Conservation (phyloP, 2,329 filamentous ascomycete species). For the Botrytis squamosa region DNA sequence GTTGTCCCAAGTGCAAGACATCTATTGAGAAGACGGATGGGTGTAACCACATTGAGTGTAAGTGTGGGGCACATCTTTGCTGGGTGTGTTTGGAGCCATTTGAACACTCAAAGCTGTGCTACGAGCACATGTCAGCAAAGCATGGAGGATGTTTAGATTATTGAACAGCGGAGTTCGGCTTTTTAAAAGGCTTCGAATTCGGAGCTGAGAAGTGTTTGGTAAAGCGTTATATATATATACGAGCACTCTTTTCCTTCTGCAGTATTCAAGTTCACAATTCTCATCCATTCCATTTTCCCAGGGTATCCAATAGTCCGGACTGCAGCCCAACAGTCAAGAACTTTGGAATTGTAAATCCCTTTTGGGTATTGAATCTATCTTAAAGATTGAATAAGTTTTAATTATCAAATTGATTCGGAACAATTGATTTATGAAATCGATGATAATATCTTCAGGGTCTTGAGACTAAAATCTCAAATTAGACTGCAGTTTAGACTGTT, state of each 20-base stretch:
- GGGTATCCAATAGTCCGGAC: not conserved
- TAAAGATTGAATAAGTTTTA: not conserved
- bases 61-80: slow-evolving; percentile 47
- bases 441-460: not conserved
- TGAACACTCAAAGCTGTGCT: slow-evolving; percentile 25
- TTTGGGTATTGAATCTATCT: not conserved
- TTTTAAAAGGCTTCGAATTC: too few species aligned
- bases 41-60: slow-evolving; percentile 50
- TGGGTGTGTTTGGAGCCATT: slow-evolving; percentile 48
- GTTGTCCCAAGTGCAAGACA: slow-evolving; percentile 41
- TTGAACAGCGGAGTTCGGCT: not conserved
- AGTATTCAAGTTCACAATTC: not conserved
- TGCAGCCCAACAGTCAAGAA: not conserved
- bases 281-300: not conserved
- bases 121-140: slow-evolving; percentile 30
- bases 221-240: too few species aligned
- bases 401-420: not conserved
- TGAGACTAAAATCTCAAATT: not conserved
- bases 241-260: not conserved
- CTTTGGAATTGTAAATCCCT: not conserved
- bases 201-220: not conserved
- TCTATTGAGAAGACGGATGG: slow-evolving; percentile 39
- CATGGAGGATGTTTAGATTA: slow-evolving; percentile 16
- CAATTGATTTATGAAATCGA: not conserved
- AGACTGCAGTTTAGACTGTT: not conserved